Evolutionary conservation across 116 monocot genomes (phyloP), one percentile per base, ranked within the genome.

Genomic region (Posidonia oceanica): DNA sequence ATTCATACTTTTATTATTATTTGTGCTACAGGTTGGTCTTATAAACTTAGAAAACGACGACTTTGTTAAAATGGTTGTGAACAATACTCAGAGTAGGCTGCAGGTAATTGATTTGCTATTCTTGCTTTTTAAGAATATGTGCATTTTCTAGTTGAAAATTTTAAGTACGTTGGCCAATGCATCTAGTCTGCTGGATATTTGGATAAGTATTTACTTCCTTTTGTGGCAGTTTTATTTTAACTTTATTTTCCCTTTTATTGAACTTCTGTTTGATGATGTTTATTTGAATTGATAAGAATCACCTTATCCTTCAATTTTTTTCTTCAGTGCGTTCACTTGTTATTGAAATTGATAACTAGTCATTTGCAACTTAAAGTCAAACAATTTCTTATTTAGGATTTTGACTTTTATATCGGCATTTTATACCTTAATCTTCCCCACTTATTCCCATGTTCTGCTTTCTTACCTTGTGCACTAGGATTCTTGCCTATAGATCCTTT

Each of bases 11-110:
- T 42, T 41, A 42, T 54, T 52, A 4, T n/a, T 55, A 37, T 21
- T 14, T 55, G 44, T 67, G 2, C 22, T 80, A 77, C 81, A 94
- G 94, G 79, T 88, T 76, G 94, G 94, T 52, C 71, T 94, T 72
- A 82, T 94, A 75, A 94, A 94, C 75, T 70, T 94, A 39, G 94
- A 91, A 75, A 75, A 89, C 69, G 94, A 94, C 54, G 80, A 84
- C 5, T 88, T 94, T 75, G 80, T 81, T 22, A 83, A 84, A 78
- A 69, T 68, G 69, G 54, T 88, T 7, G 80, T 91, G 10, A 83
- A 86, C 59, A 63, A 52, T 38, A 81, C 80, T 61, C 88, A 84
- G 64, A 75, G 69, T 42, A 79, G 60, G 16, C 75, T 94, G 68
- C 91, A 94, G 91, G 94, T 86, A 66, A 67, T 48, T 39, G 38